A percentile compares a stretch with the other conserved stretches of the same genome.
These are phyloP conservation scores for Starmera caribaea DNA, from an alignment of 805 yeast species.

Conservation along the genomic window DNA sequence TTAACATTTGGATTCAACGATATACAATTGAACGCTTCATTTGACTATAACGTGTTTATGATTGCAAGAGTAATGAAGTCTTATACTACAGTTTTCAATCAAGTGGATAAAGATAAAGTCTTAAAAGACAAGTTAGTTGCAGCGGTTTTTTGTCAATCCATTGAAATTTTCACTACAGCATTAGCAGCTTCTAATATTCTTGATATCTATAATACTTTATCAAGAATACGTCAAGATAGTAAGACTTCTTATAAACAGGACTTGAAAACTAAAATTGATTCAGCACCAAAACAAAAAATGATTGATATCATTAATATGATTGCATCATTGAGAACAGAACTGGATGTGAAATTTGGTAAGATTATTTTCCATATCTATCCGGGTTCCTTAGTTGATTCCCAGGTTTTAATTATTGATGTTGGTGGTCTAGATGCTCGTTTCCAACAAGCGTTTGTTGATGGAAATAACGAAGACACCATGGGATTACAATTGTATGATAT, in stretches of 20 bases:
- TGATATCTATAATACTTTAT: constrained; percentile 65
- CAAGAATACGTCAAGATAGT: constrained; percentile 66
- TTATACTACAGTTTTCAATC: constrained; percentile 56
- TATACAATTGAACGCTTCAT: constrained; percentile 51
- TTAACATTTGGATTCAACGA: constrained; percentile 46
- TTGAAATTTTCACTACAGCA: constrained; percentile 66
- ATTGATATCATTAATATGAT: constrained; percentile 20
- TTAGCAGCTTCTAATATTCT: constrained; percentile 75
- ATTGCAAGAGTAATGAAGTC: constrained; percentile 43
- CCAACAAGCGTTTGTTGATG: constrained; percentile 33
- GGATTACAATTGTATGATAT: constrained; percentile 54
- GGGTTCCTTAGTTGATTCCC: constrained; percentile 66
- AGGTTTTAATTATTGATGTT: constrained; percentile 55
- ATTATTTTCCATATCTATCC: constrained; percentile 69
- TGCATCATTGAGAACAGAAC: constrained; percentile 47
- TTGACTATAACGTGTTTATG: constrained; percentile 82
- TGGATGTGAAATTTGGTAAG: constrained; percentile 51
- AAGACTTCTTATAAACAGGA: constrained; percentile 68
- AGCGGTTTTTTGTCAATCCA: constrained; percentile 35
- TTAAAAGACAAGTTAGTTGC: constrained; percentile 56
- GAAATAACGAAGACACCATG: constrained; percentile 38
- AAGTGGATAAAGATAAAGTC: constrained; percentile 36
- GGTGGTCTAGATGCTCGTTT: constrained; percentile 47
- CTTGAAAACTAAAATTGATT: constrained; percentile 37
- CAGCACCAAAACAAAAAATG: constrained; percentile 7